Base-by-base conservation (phyloP, 495 filamentous ascomycete genomes). In the Peziza echinospora region DNA sequence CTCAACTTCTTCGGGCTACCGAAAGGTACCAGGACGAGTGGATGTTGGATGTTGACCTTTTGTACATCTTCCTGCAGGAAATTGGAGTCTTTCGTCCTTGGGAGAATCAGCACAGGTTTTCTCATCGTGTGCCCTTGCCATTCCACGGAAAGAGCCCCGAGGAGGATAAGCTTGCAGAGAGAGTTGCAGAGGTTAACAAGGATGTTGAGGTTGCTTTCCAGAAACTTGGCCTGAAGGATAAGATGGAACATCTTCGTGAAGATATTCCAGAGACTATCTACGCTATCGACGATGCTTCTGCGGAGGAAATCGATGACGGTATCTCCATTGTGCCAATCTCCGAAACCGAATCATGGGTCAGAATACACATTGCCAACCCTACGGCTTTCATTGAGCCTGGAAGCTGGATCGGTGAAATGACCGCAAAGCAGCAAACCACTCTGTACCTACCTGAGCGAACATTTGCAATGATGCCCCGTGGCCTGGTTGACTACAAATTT, bases 311-410 rank as follows among this genome's bases (percentile, higher is more conserved):
- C 45, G 89, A 97, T 51, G 87, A 96, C 57, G 87, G 81, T 21
- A 62, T 96, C 7, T 93, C 85, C 1, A 49, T 94, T 6, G 82
- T 89, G 57, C 62, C 61, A 8, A 68, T 80, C 2, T 64, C 67
- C 0, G 62, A 65, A 11, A 59, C 65, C 1, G 71, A 78, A 13
- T 79, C 72, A 53, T 96, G 91, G 91, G 64, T 96, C 24, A 84
- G 82, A 56, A 61, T 91, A 9, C 89, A 97, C 57, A 67, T 92
- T 26, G 89, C 91, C n/a, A 89, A 96, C 56, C 91, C 87, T 1
- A 79, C 85, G 3, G 82, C 89, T n/a, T 80, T 79, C 52, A 67
- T 96, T 46, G 40, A 57, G 1, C 70, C 68, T 10, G 65, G 75
- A 16, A 64, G 74, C 41, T 55, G 63, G 9, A 58, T 82, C 13